phyloP scores from a whole-genome alignment of 1,284 basidiomycete genomes.

The Schizopora paradoxa region DNA sequence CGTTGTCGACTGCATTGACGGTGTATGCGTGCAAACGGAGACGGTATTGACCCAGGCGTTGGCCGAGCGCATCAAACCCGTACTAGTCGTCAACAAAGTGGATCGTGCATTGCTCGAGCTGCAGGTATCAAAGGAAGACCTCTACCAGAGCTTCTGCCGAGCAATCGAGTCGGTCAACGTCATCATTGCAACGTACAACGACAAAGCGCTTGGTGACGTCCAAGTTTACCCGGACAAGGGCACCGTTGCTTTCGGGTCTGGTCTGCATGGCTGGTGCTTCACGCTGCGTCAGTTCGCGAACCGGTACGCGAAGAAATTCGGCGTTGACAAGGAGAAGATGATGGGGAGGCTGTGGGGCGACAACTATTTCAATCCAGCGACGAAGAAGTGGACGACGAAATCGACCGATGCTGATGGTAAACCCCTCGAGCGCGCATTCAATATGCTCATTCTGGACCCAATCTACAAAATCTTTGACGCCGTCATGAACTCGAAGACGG shows the following conservation, averaged over 20 bases:
- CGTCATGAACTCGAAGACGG: slow-evolving; percentile 99
- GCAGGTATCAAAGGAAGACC: slow-evolving; percentile 94
- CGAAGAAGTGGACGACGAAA: slow-evolving; percentile 95
- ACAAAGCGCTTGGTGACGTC: slow-evolving; percentile 92
- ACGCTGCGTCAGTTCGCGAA: slow-evolving; percentile 95
- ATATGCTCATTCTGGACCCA: slow-evolving; percentile 96
- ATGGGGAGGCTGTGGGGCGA: slow-evolving; percentile 99
- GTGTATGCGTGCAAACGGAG: slow-evolving; percentile 99
- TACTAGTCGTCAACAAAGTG: slow-evolving; percentile 99
- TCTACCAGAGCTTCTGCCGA: slow-evolving; percentile 97
- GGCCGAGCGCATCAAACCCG: slow-evolving; percentile 98
- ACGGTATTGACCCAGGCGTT: slow-evolving; percentile 98
- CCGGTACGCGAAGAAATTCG: slow-evolving; percentile 98
- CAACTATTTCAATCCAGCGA: slow-evolving; percentile 98
- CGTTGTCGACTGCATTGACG: slow-evolving; percentile 99
- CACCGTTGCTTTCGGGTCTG: slow-evolving; percentile 98
- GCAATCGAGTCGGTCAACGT: slow-evolving; percentile 99
- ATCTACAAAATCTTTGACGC: slow-evolving; percentile 99
- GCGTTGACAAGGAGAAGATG: slow-evolving; percentile 98
- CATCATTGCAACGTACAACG: slow-evolving; percentile 97
- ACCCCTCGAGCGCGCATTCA: slow-evolving; percentile 88
- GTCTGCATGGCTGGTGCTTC: slow-evolving; percentile 99
- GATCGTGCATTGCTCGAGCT: slow-evolving; percentile 99
- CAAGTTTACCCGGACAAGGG: slow-evolving; percentile 99
- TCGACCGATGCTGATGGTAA: slow-evolving; percentile 78